Evolutionary conservation across 2,329 filamentous ascomycete genomes (phyloP).

Genomic region (Ascochyta viciae-villosae): DNA sequence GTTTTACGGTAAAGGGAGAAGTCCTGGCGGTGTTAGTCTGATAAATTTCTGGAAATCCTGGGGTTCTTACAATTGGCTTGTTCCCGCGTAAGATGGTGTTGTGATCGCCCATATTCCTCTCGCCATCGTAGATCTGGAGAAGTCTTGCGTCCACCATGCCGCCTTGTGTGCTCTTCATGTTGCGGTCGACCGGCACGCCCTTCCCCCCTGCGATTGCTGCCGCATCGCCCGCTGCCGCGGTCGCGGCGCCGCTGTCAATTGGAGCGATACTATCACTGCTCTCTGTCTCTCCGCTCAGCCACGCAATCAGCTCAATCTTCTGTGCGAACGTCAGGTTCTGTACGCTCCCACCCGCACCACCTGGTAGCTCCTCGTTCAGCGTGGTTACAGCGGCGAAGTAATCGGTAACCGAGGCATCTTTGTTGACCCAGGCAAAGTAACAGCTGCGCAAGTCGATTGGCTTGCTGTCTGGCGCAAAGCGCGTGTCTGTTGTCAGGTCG

Average conservation of each 20-base stretch:
- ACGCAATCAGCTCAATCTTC: constrained; percentile 88
- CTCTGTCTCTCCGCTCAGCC: constrained; percentile 82
- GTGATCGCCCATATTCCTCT: constrained; percentile 89
- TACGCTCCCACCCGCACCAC: constrained; percentile 70
- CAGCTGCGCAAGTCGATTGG: constrained; percentile 89
- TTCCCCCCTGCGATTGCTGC: constrained; percentile 60
- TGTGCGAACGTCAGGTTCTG: constrained; percentile 92
- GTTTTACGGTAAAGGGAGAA: constrained; percentile 93
- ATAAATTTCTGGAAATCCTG: neutral
- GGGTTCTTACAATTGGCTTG: constrained; percentile 76
- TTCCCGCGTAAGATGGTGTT: constrained; percentile 87
- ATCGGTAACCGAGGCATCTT: constrained; percentile 85
- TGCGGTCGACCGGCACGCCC: constrained; percentile 50
- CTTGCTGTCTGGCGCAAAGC: constrained; percentile 75
- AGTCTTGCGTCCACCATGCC: constrained; percentile 75
- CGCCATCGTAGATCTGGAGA: constrained; percentile 87
- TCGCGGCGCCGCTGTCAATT: constrained; percentile 67
- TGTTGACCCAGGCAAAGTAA: constrained; percentile 95
- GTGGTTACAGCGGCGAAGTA: constrained; percentile 86
- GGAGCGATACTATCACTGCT: constrained; percentile 92
- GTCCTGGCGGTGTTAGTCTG: constrained; percentile 65
- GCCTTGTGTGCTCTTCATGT: constrained; percentile 45
- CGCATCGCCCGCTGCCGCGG: constrained; percentile 57
- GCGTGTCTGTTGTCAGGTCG: constrained; percentile 75
- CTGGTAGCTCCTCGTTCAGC: constrained; percentile 77